Conservation (phyloP, 169 alveolate species). For the Plasmodium ovale region DNA sequence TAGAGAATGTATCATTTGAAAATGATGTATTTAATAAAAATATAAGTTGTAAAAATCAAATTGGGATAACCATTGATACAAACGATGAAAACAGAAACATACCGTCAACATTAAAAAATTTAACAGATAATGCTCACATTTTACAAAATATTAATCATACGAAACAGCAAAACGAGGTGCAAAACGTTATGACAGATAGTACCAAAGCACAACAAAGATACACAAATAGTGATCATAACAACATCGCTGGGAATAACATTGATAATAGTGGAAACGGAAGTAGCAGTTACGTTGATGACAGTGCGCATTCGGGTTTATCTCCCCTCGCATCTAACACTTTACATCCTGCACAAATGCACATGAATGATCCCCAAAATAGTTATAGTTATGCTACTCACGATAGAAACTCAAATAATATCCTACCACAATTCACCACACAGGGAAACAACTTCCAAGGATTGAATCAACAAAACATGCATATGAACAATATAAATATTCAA, state of each 20-base stretch:
- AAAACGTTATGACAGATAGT: constrained; percentile 5
- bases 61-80: neutral
- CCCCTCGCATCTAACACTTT: constrained; percentile 2
- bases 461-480: constrained; percentile 24
- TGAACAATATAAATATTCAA: constrained; percentile 19
- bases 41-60: constrained; percentile 3
- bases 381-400: neutral
- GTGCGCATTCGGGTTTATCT: neutral
- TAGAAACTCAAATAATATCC: neutral
- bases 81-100: constrained; percentile 25
- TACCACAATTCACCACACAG: neutral
- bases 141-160: constrained; percentile 7
- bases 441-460: constrained; percentile 15
- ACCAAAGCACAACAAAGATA: constrained; percentile 6
- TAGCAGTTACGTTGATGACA: constrained; percentile 1
- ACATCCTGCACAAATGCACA: constrained; percentile 28
- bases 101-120: neutral
- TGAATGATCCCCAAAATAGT: constrained; percentile 33
- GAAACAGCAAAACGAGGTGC: constrained; percentile 36
- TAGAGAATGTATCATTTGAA: constrained; percentile 4
- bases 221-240: constrained; percentile 12
- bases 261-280: neutral
- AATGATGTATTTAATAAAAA: constrained; percentile 41
- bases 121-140: constrained; percentile 26
- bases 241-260: neutral